phyloP scores from a whole-genome alignment of 257 asterid genomes.

The Nicotiana otophora region DNA sequence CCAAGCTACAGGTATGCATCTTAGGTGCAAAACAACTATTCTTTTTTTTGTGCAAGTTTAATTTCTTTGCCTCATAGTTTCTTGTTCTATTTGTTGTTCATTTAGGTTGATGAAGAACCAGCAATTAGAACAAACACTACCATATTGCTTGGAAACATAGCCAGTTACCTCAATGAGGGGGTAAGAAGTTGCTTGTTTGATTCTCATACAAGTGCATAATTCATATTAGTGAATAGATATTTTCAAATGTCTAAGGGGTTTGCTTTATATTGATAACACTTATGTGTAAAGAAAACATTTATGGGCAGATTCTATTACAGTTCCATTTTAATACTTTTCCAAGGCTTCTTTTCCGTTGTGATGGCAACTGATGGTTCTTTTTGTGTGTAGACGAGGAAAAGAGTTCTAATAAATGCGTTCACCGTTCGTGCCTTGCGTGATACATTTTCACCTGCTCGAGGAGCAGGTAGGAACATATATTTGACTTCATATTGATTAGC shows the following conservation, averaged over 20 bases:
- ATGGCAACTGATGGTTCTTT: slow-evolving; percentile 1
- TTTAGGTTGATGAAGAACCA: slow-evolving; percentile 97
- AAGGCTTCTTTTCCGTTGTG: not conserved
- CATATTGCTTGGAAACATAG: slow-evolving; percentile 95
- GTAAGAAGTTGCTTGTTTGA: slow-evolving; percentile 48
- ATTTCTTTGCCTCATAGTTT: slow-evolving; percentile 9
- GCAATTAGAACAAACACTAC: slow-evolving; percentile 98
- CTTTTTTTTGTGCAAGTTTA: slow-evolving; percentile 11
- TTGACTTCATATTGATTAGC: not conserved
- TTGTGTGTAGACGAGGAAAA: slow-evolving; percentile 80
- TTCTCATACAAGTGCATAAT: slow-evolving; percentile 9
- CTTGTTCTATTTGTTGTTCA: slow-evolving; percentile 19
- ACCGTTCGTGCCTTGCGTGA: slow-evolving; percentile 98
- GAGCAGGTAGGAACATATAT: slow-evolving; percentile 61
- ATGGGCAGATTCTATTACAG: not conserved
- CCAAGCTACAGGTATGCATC: slow-evolving; percentile 75
- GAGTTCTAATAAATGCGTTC: slow-evolving; percentile 92
- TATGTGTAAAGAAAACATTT: not conserved
- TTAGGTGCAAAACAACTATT: not conserved
- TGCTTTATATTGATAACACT: not conserved
- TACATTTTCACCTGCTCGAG: slow-evolving; percentile 96
- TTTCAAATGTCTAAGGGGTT: not conserved
- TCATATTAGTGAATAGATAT: not conserved
- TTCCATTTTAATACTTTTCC: not conserved
- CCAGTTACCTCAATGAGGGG: slow-evolving; percentile 93